Evolutionary conservation across 306 rosid species (phyloP).

Genomic region (Citrullus colocynthis): DNA sequence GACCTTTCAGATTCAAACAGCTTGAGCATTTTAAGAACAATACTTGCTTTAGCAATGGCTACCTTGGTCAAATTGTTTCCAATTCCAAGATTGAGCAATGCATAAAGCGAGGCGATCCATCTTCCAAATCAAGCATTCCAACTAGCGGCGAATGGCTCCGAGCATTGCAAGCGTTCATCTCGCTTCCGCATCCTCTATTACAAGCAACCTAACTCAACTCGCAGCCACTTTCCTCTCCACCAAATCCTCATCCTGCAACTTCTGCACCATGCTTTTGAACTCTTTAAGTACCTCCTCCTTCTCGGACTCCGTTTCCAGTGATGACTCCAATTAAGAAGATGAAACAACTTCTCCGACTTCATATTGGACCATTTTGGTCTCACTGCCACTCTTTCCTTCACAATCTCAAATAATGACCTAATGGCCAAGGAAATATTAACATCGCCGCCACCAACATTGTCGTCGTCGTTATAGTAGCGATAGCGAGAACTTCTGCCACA

Average conservation of each 20-base stretch:
- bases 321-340: slow-evolving; percentile 49
- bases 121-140: slow-evolving; percentile 70
- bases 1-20: slow-evolving; percentile 44
- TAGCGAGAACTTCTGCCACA: slow-evolving; percentile 65
- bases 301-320: slow-evolving; percentile 35
- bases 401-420: slow-evolving; percentile 14
- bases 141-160: slow-evolving; percentile 84
- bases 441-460: neutral
- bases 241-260: slow-evolving; percentile 39
- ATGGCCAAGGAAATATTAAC: neutral
- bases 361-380: slow-evolving; percentile 6
- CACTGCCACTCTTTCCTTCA: slow-evolving; percentile 9
- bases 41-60: slow-evolving; percentile 78
- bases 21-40: slow-evolving; percentile 79
- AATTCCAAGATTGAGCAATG: slow-evolving; percentile 90
- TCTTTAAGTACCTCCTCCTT: slow-evolving; percentile 49
- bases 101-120: slow-evolving; percentile 79
- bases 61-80: slow-evolving; percentile 86
- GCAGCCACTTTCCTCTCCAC: slow-evolving; percentile 45
- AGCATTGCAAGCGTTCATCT: slow-evolving; percentile 73
- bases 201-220: slow-evolving; percentile 37
- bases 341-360: slow-evolving; percentile 64
- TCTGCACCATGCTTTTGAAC: slow-evolving; percentile 52
- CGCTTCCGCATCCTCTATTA: slow-evolving; percentile 60
- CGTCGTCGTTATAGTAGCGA: slow-evolving; percentile 12